Conservation (phyloP, 768 basidiomycete species). For the Lactifluus rugatus region DNA sequence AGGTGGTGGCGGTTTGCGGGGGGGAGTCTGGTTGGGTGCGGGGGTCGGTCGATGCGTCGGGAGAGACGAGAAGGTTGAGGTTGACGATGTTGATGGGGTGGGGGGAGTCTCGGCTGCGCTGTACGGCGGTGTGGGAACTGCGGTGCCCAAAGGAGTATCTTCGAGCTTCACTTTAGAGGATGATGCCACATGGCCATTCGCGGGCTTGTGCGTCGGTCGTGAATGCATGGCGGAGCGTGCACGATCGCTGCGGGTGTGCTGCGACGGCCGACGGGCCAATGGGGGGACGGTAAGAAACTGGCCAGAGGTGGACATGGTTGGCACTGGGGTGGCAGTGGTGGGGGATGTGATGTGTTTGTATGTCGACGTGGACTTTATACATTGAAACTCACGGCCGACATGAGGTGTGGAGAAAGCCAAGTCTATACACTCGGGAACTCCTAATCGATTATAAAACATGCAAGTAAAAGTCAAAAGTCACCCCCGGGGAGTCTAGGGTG, state of each 20-base stretch:
- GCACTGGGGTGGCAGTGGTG: neutral
- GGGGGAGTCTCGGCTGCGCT: no score
- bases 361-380: conserved; percentile 8
- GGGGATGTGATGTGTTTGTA: neutral
- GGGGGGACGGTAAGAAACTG: conserved; percentile 12
- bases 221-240: neutral
- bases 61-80: neutral
- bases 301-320: conserved; percentile 11
- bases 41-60: neutral
- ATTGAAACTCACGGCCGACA: neutral
- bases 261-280: conserved; percentile 2
- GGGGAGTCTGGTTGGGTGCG: no score
- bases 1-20: neutral
- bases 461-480: neutral
- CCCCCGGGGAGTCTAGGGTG: no score
- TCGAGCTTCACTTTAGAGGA: conserved; percentile 14
- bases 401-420: conserved; percentile 12
- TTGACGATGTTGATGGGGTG: no score
- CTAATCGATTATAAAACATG: neutral
- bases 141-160: conserved; percentile 9
- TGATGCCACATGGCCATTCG: neutral
- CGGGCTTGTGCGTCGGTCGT: neutral
- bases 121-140: neutral
- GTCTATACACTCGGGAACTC: neutral
- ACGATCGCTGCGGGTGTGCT: conserved; percentile 1